These are phyloP conservation scores for Trichaptum fuscoviolaceum DNA, from an alignment of 768 basidiomycete genomes.

Conservation along the genomic window DNA sequence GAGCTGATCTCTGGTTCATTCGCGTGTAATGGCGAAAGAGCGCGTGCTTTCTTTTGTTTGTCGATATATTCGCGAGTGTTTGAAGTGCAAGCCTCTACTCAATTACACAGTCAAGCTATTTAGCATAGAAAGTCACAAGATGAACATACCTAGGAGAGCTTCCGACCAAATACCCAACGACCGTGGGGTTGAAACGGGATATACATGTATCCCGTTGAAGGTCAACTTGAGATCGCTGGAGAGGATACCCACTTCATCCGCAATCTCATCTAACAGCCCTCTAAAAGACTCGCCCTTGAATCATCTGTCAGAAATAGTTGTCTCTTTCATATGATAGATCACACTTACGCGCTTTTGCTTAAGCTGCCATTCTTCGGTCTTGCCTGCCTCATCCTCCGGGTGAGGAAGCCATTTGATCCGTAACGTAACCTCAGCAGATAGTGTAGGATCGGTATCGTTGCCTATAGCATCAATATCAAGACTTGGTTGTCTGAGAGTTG, in stretches of 20 bases:
- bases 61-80: slow-evolving; percentile 60
- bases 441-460: slow-evolving; percentile 23
- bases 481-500: slow-evolving; percentile 19
- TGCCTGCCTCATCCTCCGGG: slow-evolving; percentile 42
- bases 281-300: slow-evolving; percentile 60
- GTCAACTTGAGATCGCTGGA: slow-evolving; percentile 52
- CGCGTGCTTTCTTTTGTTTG: slow-evolving; percentile 25
- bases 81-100: slow-evolving; percentile 61
- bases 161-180: slow-evolving; percentile 63
- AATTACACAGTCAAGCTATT: slow-evolving; percentile 9
- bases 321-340: slow-evolving; percentile 3
- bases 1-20: not conserved
- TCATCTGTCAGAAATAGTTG: not conserved
- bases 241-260: slow-evolving; percentile 53
- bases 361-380: slow-evolving; percentile 42
- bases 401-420: slow-evolving; percentile 63
- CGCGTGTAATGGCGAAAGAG: slow-evolving; percentile 13
- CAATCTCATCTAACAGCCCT: slow-evolving; percentile 57
- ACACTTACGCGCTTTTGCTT: slow-evolving; percentile 52
- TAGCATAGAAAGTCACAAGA: not conserved
- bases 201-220: slow-evolving; percentile 58
- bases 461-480: slow-evolving; percentile 14
- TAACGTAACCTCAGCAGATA: slow-evolving; percentile 39
- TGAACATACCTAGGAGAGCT: slow-evolving; percentile 54
- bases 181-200: slow-evolving; percentile 62